phyloP scores from a whole-genome alignment of 78 protist genomes.

The Guillardia theta region DNA sequence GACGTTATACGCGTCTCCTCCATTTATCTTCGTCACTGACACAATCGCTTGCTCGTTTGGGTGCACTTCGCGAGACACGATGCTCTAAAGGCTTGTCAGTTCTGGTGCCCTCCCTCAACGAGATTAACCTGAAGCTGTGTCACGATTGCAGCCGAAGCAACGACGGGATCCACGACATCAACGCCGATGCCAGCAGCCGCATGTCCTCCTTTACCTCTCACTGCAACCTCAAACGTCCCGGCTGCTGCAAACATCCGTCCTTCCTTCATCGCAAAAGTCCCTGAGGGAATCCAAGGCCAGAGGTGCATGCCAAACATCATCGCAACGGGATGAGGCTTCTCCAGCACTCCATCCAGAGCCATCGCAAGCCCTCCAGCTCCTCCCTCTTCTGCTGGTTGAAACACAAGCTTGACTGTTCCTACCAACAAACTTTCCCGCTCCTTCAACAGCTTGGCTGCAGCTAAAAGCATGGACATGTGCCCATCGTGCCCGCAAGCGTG shows the following conservation, averaged over 20 bases:
- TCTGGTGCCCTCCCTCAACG: not conserved
- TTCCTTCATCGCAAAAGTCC: not conserved
- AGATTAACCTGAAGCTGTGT: not conserved
- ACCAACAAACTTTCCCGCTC: not conserved
- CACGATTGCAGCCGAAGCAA: not conserved
- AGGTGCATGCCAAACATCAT: not conserved
- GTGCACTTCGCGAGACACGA: not conserved
- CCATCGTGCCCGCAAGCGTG: constrained; percentile 36
- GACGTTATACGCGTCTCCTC: not conserved
- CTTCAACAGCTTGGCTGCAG: not conserved
- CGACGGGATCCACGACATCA: not conserved
- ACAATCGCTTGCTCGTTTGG: not conserved
- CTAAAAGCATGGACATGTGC: constrained; percentile 1
- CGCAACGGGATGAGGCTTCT: not conserved
- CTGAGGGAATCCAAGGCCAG: not conserved
- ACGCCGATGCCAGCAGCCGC: not conserved
- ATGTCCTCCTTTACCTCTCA: not conserved
- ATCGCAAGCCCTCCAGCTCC: not conserved
- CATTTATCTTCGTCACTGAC: not conserved
- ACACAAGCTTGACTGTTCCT: not conserved
- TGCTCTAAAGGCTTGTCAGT: not conserved
- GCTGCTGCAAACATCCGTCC: not conserved
- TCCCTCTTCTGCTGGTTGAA: constrained; percentile 33
- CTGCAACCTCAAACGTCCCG: not conserved
- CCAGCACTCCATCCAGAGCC: not conserved